These are phyloP conservation scores for Fusarium anguioides DNA, from an alignment of 2,329 filamentous ascomycete genomes.

Conservation along the genomic window DNA sequence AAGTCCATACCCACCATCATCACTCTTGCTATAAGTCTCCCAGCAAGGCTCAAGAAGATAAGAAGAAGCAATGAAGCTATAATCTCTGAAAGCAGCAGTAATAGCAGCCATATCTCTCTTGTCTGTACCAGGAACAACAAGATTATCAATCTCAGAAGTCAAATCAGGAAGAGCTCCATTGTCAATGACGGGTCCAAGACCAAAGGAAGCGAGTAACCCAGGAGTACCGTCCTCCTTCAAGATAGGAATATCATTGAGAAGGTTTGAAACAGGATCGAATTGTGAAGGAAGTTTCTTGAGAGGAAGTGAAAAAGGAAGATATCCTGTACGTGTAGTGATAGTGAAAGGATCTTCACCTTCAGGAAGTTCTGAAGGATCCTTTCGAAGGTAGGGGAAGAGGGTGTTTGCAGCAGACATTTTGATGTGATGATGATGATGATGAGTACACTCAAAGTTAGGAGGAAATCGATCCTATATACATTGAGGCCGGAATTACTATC, in stretches of 20 bases:
- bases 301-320: constrained; percentile 32
- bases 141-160: constrained; percentile 34
- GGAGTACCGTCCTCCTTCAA: constrained; percentile 33
- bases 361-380: constrained; percentile 32
- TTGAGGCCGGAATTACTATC: constrained; percentile 28
- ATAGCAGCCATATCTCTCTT: constrained; percentile 35
- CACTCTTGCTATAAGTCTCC: constrained; percentile 31
- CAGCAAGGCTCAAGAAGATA: constrained; percentile 36
- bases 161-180: constrained; percentile 31
- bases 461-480: constrained; percentile 30
- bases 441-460: neutral
- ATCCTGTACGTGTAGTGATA: constrained; percentile 35
- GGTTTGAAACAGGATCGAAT: constrained; percentile 31
- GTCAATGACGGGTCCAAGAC: constrained; percentile 28
- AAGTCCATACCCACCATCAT: constrained; percentile 25
- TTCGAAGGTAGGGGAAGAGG: constrained; percentile 34
- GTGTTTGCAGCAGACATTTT: constrained; percentile 38
- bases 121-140: constrained; percentile 22
- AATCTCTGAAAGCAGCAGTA: constrained; percentile 33
- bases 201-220: constrained; percentile 29
- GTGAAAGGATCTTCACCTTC: constrained; percentile 35
- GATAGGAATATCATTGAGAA: constrained; percentile 33
- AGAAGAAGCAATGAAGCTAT: constrained; percentile 33
- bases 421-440: neutral
- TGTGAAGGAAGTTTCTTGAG: constrained; percentile 28